Percentiles rank a stretch among this genome's conserved stretches.
These are phyloP conservation scores for Phytopythium helicoides DNA, from an alignment of 352 stramenopile species.

Conservation along the genomic window DNA sequence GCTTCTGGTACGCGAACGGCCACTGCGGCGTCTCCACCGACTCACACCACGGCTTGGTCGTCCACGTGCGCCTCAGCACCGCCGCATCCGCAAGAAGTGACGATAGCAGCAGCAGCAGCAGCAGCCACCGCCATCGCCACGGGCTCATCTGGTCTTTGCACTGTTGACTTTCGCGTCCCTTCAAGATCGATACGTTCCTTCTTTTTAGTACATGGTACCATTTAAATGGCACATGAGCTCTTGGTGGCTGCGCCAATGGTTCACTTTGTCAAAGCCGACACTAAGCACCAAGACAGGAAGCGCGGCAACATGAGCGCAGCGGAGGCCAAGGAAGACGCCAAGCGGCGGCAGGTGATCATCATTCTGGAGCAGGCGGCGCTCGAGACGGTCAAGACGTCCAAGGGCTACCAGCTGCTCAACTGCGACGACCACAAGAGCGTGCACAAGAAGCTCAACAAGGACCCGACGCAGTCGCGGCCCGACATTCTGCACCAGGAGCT, in stretches of 20 bases:
- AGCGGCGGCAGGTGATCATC: constrained; percentile 93
- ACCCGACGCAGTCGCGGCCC: constrained; percentile 96
- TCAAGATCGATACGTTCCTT: too few species aligned
- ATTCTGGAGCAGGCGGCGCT: constrained; percentile 98
- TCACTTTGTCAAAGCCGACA: neutral
- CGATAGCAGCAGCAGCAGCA: neutral
- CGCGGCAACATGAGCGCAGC: constrained; percentile 31
- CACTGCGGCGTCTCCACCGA: constrained; percentile 83
- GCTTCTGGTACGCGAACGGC: constrained; percentile 95
- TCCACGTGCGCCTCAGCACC: constrained; percentile 85
- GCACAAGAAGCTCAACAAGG: constrained; percentile 95
- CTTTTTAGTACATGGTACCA: too few species aligned
- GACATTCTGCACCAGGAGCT: constrained; percentile 99
- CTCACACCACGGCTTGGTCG: constrained; percentile 82
- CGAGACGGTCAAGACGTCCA: constrained; percentile 99
- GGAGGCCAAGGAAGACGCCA: constrained; percentile 75
- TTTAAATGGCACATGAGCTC: too few species aligned
- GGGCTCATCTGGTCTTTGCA: constrained; percentile 14
- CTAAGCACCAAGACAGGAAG: neutral
- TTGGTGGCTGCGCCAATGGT: neutral
- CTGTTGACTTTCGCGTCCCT: too few species aligned
- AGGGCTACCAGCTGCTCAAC: constrained; percentile 99
- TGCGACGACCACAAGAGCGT: constrained; percentile 98
- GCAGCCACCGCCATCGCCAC: neutral
- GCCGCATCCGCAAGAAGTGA: constrained; percentile 21